Evolutionary conservation across 2,329 filamentous ascomycete species (phyloP), one percentile per base, ranked within the genome.

Genomic region (Biscogniauxia marginata): DNA sequence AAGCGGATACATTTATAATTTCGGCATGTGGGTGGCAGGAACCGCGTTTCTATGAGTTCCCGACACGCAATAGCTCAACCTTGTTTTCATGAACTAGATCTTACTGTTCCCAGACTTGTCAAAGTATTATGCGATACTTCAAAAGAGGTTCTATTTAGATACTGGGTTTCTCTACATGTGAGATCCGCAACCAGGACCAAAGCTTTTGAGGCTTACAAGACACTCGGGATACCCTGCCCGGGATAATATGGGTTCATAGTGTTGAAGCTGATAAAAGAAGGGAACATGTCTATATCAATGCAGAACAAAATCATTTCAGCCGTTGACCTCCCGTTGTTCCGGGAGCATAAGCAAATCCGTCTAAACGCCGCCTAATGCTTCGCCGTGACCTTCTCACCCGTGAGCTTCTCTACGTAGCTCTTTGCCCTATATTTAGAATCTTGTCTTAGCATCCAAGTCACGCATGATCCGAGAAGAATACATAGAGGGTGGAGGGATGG

Each of bases 401-500:
- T 88, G 71, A 87, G 58, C 73, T 84, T 84, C 74, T 88, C 85
- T 61, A 88, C 83, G 64, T 87, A 87, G 54, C 77, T 78, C 77
- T 88, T 88, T 60, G 85, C 85, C 79, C 84, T 87, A 65, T 71
- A 54, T 52, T 58, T 46, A 46, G 44, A 54, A 23, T 50, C 30
- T 11, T 34, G 24, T 22, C 65, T 71, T 62, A 74, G 70, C 43
- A 63, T 39, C 8, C 9, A 39, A 39, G 9, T 11, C n/a, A n/a
- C n/a, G n/a, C 6, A 9, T 9, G 30, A 39, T 16, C 13, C 30
- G 30, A 39, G 30, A 39, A 39, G 30, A 39, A 39, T 11, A 9
- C 30, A 39, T 4, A 3, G 50, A 24, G 19, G 45, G 21, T 49
- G 7, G 34, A 9, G 39, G 46, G 19, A 59, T 54, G 44, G 30